Base-by-base conservation (phyloP, 257 asterid species). In the Primulina huaijiensis region DNA sequence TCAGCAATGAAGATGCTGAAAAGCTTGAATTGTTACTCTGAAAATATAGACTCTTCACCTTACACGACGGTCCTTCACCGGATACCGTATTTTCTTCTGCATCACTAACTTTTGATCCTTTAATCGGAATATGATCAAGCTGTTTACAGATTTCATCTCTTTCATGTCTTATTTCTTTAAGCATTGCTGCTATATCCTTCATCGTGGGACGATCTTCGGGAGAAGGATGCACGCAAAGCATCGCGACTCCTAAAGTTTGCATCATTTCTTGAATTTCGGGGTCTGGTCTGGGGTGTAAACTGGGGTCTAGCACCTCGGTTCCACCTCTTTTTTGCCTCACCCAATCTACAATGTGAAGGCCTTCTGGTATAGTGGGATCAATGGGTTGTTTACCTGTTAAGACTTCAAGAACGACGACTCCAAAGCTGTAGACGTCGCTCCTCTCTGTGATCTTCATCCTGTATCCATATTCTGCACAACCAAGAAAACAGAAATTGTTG, bases 321-420 rank as follows among this genome's bases (percentile, higher is more conserved):
- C 75, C 78, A 34, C 77, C 82, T 33, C 94, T 62, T 58, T 74
- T 82, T 33, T 82, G 83, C 75, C 95, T 76, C 52, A 89, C 87
- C 97, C 97, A 91, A 20, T 89, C 97, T 35, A 89, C 96, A 57
- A 91, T 88, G 85, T 91, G 96, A 20, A 81, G 76, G 50, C 96
- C 91, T 9, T 91, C 97, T 0, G 90, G 92, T 74, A 87, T 88
- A 4, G 95, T 87, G 0, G 96, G 92, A 78, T 90, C 97, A 7
- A 85, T 83, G 8, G 97, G 91, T 65, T 89, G 95, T 64, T 88
- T 89, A 16, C 97, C 95, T 0, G 96, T 91, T 53, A 91, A 56
- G 6, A 91, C 85, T 73, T 91, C 97, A 17, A 91, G 80, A 30
- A 90, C 83, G n/a, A 90, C 97, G 0, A 90, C 96, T 34, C 96